A percentile compares a stretch with the other conserved stretches of the same genome.
These are phyloP conservation scores for Eucalyptus regnans DNA, from an alignment of 345 rosid genomes.

Conservation along the genomic window DNA sequence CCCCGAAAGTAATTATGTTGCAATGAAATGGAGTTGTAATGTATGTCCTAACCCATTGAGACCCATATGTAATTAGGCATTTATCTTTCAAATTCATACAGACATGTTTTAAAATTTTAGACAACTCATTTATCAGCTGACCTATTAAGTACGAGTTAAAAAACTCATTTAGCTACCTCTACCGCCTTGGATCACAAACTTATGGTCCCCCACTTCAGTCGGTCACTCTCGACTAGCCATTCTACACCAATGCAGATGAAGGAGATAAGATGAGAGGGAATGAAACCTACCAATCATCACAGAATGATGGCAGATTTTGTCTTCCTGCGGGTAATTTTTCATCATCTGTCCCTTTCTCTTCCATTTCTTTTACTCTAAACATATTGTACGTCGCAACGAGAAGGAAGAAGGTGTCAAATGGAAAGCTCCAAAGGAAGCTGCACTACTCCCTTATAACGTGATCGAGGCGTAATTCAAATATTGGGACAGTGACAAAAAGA, in stretches of 20 bases:
- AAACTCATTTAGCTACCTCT: not conserved
- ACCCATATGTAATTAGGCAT: not conserved
- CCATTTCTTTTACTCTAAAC: not conserved
- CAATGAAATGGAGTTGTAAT: not conserved
- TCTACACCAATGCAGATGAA: not conserved
- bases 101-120: not conserved
- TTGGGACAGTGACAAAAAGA: not conserved
- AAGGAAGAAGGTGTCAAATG: not conserved
- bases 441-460: not conserved
- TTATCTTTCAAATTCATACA: not conserved
- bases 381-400: not conserved
- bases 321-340: constrained; percentile 1
- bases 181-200: not conserved
- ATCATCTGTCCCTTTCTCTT: constrained; percentile 1
- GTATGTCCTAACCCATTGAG: not conserved
- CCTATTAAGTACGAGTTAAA: not conserved
- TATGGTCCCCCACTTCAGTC: not conserved
- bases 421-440: not conserved
- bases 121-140: not conserved
- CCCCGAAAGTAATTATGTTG: not conserved
- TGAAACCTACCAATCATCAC: constrained; percentile 29
- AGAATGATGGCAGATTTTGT: constrained; percentile 31
- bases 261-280: not conserved
- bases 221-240: not conserved
- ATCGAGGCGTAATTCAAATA: not conserved